A percentile compares a stretch with the other conserved stretches of the same genome.
Evolutionary conservation across 2,329 filamentous ascomycete genomes (phyloP).

Genomic region (Sporothrix protearum): DNA sequence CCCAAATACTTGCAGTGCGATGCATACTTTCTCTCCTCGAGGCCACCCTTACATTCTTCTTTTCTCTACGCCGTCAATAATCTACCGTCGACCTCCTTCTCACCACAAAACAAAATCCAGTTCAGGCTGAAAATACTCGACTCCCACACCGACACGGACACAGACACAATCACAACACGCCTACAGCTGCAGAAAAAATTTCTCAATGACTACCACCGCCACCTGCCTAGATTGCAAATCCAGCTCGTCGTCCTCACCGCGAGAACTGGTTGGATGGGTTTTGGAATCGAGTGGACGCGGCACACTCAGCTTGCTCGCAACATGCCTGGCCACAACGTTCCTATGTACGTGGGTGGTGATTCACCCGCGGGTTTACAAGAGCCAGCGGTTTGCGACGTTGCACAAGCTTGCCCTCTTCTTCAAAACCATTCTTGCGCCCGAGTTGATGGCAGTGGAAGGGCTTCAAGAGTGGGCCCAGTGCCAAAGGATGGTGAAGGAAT

Average conservation of each 20-base stretch:
- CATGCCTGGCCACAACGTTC: slow-evolving; percentile 3
- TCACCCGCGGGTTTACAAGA: slow-evolving; percentile 7
- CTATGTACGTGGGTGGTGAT: slow-evolving; percentile 13
- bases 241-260: neutral
- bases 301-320: slow-evolving; percentile 7
- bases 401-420: slow-evolving; percentile 9
- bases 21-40: too few relatives aligned
- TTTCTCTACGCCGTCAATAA: too few relatives aligned
- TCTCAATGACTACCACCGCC: neutral
- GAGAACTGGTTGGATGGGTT: slow-evolving; percentile 1
- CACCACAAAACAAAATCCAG: neutral
- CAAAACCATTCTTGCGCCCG: neutral
- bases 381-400: neutral
- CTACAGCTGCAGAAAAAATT: neutral
- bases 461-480: slow-evolving; percentile 10
- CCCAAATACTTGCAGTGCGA: too few relatives aligned
- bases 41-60: too few relatives aligned
- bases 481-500: neutral
- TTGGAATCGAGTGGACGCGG: slow-evolving; percentile 8
- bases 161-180: neutral
- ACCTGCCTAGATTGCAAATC: neutral
- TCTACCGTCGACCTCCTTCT: neutral
- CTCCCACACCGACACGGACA: neutral
- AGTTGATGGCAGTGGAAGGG: slow-evolving; percentile 5
- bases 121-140: neutral